Evolutionary conservation across 192 early-diverging fungal species (phyloP), one percentile per base, ranked within the genome.

Genomic region (Pilobolus umbonatus): DNA sequence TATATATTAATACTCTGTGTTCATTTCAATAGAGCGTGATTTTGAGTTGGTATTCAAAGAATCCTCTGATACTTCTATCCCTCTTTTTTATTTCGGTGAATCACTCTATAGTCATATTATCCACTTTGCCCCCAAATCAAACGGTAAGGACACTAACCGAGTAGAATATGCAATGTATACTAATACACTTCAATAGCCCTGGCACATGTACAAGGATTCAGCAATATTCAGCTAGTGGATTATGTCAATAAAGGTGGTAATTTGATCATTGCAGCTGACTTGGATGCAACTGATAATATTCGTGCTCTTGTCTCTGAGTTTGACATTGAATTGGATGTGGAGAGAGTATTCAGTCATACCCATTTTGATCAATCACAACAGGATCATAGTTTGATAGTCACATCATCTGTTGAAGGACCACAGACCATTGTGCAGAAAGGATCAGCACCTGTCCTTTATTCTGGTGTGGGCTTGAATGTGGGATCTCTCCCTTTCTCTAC

Each of bases 191-290:
- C 43, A 3, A 17, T 28, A 42, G 52, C 21, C 26, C 44, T 47
- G 39, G 25, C 47, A 34, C 32, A 47, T 28, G 42, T 39, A 15
- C 35, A 38, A 17, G n/a, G 17, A 35, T 15, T 55, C 17, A 39
- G 17, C 0, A 53, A 36, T 22, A n/a, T 57, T 15, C 19, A 55
- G 34, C 72, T 99, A 15, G 71, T 94, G 35, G 80, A 91, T 45
- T 99, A 94, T 68, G 80, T 97, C 38, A 85, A 94, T 47, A 77
- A 83, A 24, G 95, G 94, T 31, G 97, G 95, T 19, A 99, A 97
- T 68, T 67, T 97, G 29, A 36, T 99, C 4, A 49, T 94, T 11
- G 89, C 85, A 4, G 85, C 80, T 1, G 80, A 83, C 7, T 65
- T 79, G 29, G 77, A 85, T 40, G 56, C 88, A 17, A 78, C 81